Conservation (phyloP, 2,329 filamentous ascomycete species). For the Uncinocarpus reesii region DNA sequence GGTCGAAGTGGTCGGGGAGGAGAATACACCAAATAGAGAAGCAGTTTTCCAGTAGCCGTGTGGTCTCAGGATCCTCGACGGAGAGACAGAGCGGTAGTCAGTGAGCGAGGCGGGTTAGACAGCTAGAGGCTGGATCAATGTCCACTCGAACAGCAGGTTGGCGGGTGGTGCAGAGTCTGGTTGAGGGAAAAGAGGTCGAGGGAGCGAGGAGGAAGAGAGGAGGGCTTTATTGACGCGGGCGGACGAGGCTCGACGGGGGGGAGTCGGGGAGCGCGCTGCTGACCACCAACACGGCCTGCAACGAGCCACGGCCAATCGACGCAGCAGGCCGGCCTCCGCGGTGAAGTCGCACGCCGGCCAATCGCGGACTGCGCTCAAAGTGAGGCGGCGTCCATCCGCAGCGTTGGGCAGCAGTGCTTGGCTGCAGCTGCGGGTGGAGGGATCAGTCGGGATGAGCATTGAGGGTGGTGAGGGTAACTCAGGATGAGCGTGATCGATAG, state of each 20-base stretch:
- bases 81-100: neutral
- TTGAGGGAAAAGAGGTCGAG: conserved; percentile 1
- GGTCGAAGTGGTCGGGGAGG: conserved; percentile 2
- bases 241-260: conserved; percentile 4
- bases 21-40: conserved; percentile 6
- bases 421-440: too few relatives aligned
- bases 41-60: neutral
- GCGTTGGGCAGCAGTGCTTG: conserved; percentile 11
- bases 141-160: neutral
- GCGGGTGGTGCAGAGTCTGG: neutral
- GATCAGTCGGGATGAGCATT: too few relatives aligned
- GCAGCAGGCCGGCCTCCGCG: too few relatives aligned
- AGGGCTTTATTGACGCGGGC: conserved; percentile 9
- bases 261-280: conserved; percentile 1
- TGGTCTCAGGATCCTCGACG: neutral
- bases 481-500: too few relatives aligned
- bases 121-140: neutral
- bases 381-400: conserved; percentile 10
- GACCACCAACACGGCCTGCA: conserved; percentile 1
- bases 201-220: conserved; percentile 1
- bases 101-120: too few relatives aligned
- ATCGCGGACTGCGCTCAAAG: conserved; percentile 10
- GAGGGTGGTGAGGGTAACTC: too few relatives aligned
- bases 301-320: conserved; percentile 4
- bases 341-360: neutral